These are phyloP conservation scores for Trichoderma brevicompactum DNA, from an alignment of 2,329 filamentous ascomycete genomes.

Conservation along the genomic window DNA sequence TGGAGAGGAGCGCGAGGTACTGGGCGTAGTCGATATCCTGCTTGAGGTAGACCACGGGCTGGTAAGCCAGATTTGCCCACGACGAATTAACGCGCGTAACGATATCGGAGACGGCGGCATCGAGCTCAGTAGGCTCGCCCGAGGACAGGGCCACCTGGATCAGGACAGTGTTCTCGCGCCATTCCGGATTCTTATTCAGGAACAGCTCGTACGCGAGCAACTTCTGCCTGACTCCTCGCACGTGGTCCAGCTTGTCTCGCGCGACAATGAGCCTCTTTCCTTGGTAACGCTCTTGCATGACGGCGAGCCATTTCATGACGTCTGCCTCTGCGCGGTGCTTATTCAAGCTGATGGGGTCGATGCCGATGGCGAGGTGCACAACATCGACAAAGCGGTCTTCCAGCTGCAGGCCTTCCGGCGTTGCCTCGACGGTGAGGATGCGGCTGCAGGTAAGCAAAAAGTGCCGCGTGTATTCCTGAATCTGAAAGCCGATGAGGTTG, in stretches of 20 bases:
- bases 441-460: constrained; percentile 96
- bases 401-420: constrained; percentile 82
- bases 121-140: constrained; percentile 84
- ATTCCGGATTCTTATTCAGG: constrained; percentile 89
- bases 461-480: constrained; percentile 88
- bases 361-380: constrained; percentile 82
- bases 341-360: constrained; percentile 78
- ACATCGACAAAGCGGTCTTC: constrained; percentile 95
- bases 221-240: constrained; percentile 92
- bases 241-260: constrained; percentile 90
- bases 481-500: constrained; percentile 92
- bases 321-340: constrained; percentile 71
- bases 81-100: constrained; percentile 91
- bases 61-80: constrained; percentile 88
- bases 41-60: constrained; percentile 90
- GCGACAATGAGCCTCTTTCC: constrained; percentile 91
- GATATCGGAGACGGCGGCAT: constrained; percentile 89
- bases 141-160: constrained; percentile 94
- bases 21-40: constrained; percentile 93
- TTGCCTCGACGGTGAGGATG: constrained; percentile 86
- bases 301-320: constrained; percentile 77
- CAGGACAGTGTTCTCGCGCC: constrained; percentile 83
- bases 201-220: constrained; percentile 91
- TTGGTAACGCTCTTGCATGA: constrained; percentile 80
- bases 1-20: constrained; percentile 87